A percentile compares a stretch with the other conserved stretches of the same genome.
Evolutionary conservation across 495 filamentous ascomycete species (phyloP).

Genomic region (Penicillium pancosmium): DNA sequence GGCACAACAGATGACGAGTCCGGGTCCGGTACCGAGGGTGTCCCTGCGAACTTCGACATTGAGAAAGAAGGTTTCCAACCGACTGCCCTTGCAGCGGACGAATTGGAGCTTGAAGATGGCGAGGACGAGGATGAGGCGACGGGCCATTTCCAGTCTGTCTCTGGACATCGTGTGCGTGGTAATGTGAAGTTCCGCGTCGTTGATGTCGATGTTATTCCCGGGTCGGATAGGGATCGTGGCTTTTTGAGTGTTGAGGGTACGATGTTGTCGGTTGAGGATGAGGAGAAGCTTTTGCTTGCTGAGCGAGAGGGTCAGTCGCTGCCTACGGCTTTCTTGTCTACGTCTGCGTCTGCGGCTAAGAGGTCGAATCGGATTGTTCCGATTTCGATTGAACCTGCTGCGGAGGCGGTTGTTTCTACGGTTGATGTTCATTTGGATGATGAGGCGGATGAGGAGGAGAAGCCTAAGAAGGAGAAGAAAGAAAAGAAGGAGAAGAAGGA

Average conservation of each 20-base stretch:
- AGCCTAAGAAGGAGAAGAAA: constrained; percentile 22
- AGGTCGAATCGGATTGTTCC: constrained; percentile 23
- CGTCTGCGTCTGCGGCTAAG: constrained; percentile 2
- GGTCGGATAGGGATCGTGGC: constrained; percentile 57
- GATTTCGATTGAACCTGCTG: constrained; percentile 19
- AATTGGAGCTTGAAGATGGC: constrained; percentile 31
- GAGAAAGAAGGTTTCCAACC: constrained; percentile 50
- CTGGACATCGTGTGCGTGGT: constrained; percentile 63
- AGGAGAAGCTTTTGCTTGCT: constrained; percentile 39
- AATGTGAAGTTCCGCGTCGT: constrained; percentile 63
- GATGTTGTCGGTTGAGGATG: constrained; percentile 56
- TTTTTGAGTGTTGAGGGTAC: constrained; percentile 73
- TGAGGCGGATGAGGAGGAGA: constrained; percentile 26
- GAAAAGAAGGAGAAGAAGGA: constrained; percentile 30
- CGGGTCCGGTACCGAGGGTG: constrained; percentile 17
- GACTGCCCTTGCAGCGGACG: constrained; percentile 35
- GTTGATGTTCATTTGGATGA: constrained; percentile 24
- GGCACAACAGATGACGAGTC: constrained; percentile 40
- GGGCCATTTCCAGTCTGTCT: constrained; percentile 65
- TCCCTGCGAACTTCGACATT: constrained; percentile 35
- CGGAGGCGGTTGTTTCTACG: constrained; percentile 17
- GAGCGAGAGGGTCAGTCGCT: constrained; percentile 39
- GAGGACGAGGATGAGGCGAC: constrained; percentile 40
- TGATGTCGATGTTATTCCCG: constrained; percentile 62
- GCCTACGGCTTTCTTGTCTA: constrained; percentile 21